Evolutionary conservation across 495 filamentous ascomycete species (phyloP).

Genomic region (Trichocladium uniseriatum): DNA sequence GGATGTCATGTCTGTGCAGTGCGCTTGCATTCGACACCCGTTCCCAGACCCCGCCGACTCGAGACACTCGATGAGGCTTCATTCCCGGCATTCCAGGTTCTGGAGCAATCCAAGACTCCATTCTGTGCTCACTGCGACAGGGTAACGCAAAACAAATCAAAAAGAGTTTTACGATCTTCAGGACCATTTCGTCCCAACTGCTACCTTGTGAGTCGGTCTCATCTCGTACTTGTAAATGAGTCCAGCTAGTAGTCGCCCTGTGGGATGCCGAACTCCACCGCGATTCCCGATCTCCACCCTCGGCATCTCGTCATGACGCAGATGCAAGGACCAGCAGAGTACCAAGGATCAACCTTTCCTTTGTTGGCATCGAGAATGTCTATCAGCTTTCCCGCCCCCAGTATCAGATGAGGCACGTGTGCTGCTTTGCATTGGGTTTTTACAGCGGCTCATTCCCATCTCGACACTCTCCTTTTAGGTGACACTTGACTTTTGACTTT

Average conservation of each 20-base stretch:
- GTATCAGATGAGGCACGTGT: not conserved
- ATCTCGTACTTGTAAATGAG: too few species aligned
- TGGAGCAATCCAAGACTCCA: not conserved
- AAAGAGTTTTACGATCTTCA: too few species aligned
- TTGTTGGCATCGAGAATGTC: conserved; percentile 1
- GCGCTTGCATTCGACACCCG: not conserved
- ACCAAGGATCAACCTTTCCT: not conserved
- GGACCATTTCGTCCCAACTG: too few species aligned
- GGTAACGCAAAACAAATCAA: too few species aligned
- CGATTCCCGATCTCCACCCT: too few species aligned
- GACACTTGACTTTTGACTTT: too few species aligned
- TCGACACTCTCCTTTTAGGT: too few species aligned
- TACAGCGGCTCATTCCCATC: too few species aligned
- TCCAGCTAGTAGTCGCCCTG: not conserved
- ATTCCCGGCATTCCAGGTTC: not conserved
- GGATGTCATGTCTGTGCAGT: not conserved
- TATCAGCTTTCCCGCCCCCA: not conserved
- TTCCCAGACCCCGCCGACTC: not conserved
- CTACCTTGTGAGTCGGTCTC: too few species aligned
- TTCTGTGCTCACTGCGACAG: too few species aligned
- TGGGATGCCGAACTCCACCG: not conserved
- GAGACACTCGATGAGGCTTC: not conserved
- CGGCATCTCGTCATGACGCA: conserved; percentile 5
- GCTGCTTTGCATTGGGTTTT: too few species aligned
- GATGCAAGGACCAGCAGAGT: not conserved